Evolutionary conservation across 805 yeast species (phyloP).

Genomic region (Cyberlindnera amylophila): DNA sequence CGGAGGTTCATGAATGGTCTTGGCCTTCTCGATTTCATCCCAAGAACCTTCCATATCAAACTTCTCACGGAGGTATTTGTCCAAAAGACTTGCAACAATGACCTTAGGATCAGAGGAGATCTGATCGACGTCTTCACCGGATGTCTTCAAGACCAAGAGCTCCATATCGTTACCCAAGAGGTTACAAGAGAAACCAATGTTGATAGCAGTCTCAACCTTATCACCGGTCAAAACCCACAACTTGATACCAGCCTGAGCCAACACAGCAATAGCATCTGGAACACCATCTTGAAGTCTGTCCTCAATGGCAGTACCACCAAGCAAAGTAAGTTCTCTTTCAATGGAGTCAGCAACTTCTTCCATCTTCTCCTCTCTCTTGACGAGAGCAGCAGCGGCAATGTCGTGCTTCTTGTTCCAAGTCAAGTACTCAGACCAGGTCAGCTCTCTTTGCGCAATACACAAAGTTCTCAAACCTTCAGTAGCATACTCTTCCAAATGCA

Average conservation of each 20-base stretch:
- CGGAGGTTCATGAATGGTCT: constrained; percentile 64
- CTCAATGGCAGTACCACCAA: constrained; percentile 88
- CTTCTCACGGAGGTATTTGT: constrained; percentile 48
- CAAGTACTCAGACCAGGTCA: constrained; percentile 55
- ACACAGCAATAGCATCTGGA: constrained; percentile 69
- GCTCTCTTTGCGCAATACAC: constrained; percentile 68
- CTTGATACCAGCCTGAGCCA: constrained; percentile 74
- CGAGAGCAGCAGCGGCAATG: constrained; percentile 59
- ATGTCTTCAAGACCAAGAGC: constrained; percentile 56
- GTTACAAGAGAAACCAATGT: constrained; percentile 97
- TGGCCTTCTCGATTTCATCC: constrained; percentile 52
- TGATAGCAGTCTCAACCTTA: constrained; percentile 96
- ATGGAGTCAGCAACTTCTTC: constrained; percentile 69
- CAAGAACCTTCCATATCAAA: constrained; percentile 56
- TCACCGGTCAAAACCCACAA: constrained; percentile 94
- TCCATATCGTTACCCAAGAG: constrained; percentile 77
- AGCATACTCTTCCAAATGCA: constrained; percentile 71
- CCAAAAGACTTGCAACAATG: constrained; percentile 45
- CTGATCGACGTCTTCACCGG: constrained; percentile 50
- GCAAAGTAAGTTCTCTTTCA: constrained; percentile 57
- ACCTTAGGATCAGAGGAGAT: constrained; percentile 36
- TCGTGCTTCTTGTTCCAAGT: constrained; percentile 62
- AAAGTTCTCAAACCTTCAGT: constrained; percentile 79
- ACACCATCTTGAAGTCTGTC: constrained; percentile 84
- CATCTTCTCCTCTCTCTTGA: constrained; percentile 67